These are phyloP conservation scores for Pyronema omphalodes DNA, from an alignment of 495 filamentous ascomycete species.

Conservation along the genomic window DNA sequence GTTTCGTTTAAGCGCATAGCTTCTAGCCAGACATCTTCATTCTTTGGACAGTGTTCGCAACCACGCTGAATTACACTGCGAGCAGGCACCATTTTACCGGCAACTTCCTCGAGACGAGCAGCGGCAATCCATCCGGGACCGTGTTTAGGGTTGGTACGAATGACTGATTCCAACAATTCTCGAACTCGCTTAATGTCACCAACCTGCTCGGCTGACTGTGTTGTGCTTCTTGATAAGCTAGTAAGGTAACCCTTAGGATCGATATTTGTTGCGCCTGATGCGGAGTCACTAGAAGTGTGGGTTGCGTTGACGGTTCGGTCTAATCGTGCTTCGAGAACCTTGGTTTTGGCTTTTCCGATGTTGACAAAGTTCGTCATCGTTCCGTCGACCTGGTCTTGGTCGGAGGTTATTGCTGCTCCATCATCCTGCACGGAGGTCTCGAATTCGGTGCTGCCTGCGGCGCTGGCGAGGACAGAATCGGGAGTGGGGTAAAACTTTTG, in stretches of 20 bases:
- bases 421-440: conserved; percentile 73
- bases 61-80: conserved; percentile 69
- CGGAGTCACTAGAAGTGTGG: conserved; percentile 44
- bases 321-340: conserved; percentile 74
- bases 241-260: conserved; percentile 94
- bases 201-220: conserved; percentile 62
- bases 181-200: conserved; percentile 93
- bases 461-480: conserved; percentile 84
- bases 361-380: conserved; percentile 97
- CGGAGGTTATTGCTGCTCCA: conserved; percentile 33
- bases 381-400: conserved; percentile 44
- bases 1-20: conserved; percentile 82
- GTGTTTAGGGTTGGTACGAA: conserved; percentile 86
- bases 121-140: conserved; percentile 94
- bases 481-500: conserved; percentile 91
- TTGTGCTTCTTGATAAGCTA: conserved; percentile 58
- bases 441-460: conserved; percentile 58
- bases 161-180: conserved; percentile 81
- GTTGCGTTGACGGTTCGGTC: conserved; percentile 65
- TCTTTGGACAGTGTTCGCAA: conserved; percentile 78
- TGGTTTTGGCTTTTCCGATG: conserved; percentile 86
- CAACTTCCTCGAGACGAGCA: conserved; percentile 77
- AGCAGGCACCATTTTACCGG: conserved; percentile 74
- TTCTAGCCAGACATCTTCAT: conserved; percentile 88
- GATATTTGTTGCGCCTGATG: conserved; percentile 69